phyloP scores from a whole-genome alignment of 1,284 basidiomycete genomes.

The Ustilago sp. region DNA sequence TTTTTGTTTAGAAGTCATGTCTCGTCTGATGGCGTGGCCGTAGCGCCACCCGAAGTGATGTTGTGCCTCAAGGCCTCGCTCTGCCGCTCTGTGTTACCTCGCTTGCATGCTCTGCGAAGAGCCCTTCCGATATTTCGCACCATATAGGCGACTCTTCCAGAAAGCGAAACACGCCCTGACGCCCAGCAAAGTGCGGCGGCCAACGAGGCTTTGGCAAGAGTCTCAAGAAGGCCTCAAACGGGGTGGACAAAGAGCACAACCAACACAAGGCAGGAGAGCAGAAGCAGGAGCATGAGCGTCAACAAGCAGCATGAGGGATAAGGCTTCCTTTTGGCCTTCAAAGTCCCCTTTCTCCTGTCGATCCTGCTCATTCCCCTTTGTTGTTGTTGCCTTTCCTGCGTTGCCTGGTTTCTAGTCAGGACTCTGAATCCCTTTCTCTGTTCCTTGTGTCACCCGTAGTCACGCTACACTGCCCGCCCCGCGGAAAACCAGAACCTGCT shows the following conservation, averaged over 20 bases:
- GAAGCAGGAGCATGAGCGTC: not conserved
- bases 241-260: not conserved
- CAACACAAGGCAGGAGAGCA: not conserved
- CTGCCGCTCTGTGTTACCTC: not conserved
- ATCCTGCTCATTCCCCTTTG: slow-evolving; percentile 4
- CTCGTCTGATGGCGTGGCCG: not conserved
- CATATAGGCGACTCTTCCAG: not conserved
- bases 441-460: not conserved
- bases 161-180: slow-evolving; percentile 17
- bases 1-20: not conserved
- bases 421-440: not conserved
- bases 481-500: not conserved
- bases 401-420: not conserved
- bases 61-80: not conserved
- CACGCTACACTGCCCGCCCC: not conserved
- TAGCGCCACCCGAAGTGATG: not conserved
- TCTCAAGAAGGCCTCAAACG: not conserved
- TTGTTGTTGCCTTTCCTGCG: not conserved
- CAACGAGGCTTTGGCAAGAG: not conserved
- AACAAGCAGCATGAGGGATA: not conserved
- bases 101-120: not conserved
- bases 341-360: not conserved
- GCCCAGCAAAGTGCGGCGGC: slow-evolving; percentile 20
- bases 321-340: not conserved
- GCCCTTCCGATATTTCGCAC: slow-evolving; percentile 3